phyloP scores from a whole-genome alignment of 306 rosid species.

The Quercus aquifolioides region DNA sequence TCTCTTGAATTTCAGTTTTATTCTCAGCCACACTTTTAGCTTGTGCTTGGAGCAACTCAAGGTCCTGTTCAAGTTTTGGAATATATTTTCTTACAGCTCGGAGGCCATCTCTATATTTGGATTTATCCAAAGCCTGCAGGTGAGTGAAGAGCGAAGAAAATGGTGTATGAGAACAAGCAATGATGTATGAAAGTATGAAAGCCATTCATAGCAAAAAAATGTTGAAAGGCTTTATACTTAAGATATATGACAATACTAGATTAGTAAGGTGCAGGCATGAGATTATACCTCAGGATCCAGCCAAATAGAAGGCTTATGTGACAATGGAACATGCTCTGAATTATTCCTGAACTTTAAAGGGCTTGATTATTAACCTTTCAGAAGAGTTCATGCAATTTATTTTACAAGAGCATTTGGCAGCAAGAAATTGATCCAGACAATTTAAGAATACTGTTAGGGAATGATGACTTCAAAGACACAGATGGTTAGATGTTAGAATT shows the following conservation, averaged over 20 bases:
- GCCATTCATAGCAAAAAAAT: background rate
- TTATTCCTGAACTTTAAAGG: background rate
- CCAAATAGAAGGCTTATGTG: background rate
- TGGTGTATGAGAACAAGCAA: background rate
- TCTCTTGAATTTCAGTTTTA: constrained; percentile 39
- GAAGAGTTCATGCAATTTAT: background rate
- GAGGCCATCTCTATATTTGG: constrained; percentile 81
- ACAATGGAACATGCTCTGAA: background rate
- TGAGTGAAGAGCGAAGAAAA: constrained; percentile 5
- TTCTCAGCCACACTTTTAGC: constrained; percentile 38
- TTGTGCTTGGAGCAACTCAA: constrained; percentile 70
- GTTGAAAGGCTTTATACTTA: background rate
- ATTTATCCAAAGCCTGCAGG: constrained; percentile 89
- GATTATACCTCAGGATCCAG: background rate
- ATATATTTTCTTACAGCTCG: constrained; percentile 78
- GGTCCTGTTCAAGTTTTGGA: constrained; percentile 80
- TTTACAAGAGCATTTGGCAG: background rate
- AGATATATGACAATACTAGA: background rate
- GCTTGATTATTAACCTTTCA: background rate
- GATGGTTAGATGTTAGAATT: background rate
- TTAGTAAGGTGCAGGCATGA: background rate
- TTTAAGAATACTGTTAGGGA: background rate
- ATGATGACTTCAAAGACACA: background rate
- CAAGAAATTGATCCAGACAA: background rate
- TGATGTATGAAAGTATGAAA: background rate